Conservation (phyloP, 1,284 basidiomycete genomes). For the Kalmanozyma brasiliensis region DNA sequence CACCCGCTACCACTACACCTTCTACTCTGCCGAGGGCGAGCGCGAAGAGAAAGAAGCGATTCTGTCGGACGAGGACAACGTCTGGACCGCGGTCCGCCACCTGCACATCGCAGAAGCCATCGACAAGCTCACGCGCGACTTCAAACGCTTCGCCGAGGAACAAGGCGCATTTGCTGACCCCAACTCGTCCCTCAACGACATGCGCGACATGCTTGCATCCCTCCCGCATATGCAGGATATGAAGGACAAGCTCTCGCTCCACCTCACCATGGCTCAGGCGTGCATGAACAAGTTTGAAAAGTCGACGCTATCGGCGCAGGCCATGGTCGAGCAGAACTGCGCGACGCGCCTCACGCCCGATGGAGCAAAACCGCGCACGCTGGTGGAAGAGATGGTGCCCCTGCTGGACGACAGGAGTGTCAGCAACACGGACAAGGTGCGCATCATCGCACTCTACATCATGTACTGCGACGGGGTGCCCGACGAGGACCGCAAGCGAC, state of each 20-base stretch:
- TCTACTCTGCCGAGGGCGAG: conserved; percentile 71
- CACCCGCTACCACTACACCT: conserved; percentile 80
- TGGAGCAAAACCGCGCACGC: conserved; percentile 58
- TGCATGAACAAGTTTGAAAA: conserved; percentile 94
- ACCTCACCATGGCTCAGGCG: conserved; percentile 96
- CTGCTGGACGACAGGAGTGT: conserved; percentile 86
- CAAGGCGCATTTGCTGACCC: conserved; percentile 81
- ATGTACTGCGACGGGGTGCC: conserved; percentile 95
- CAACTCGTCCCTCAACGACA: conserved; percentile 88
- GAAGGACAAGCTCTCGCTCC: conserved; percentile 94
- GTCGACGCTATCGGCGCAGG: conserved; percentile 84
- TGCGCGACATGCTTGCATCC: conserved; percentile 98
- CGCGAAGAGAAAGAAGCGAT: conserved; percentile 87
- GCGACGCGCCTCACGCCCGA: conserved; percentile 64
- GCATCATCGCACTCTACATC: conserved; percentile 95
- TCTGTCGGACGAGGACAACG: conserved; percentile 84
- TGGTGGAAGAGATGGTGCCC: conserved; percentile 99
- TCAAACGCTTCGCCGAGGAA: conserved; percentile 90
- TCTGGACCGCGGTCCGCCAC: conserved; percentile 92
- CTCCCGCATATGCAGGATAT: conserved; percentile 95
- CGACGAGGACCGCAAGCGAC: conserved; percentile 90
- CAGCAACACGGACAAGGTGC: conserved; percentile 80
- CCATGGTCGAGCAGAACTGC: conserved; percentile 84
- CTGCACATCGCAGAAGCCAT: conserved; percentile 99
- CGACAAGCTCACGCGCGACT: conserved; percentile 93